These are phyloP conservation scores for Miscanthus lutarioriparius DNA, from an alignment of 176 grass and related monocot genomes.

Conservation along the genomic window DNA sequence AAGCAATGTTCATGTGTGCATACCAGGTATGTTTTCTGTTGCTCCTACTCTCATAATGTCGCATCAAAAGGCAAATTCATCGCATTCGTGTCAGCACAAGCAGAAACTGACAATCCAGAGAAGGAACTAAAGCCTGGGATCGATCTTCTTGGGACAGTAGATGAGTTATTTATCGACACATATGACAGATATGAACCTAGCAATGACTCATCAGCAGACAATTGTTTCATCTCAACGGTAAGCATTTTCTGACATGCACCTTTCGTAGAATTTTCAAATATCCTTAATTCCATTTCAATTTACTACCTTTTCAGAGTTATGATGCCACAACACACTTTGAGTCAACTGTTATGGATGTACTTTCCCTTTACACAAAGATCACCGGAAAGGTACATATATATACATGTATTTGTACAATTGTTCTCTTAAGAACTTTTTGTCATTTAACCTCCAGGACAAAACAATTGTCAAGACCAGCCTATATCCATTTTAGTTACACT, in stretches of 20 bases:
- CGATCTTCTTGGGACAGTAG: conserved; percentile 76
- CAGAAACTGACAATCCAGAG: conserved; percentile 75
- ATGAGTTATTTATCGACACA: conserved; percentile 79
- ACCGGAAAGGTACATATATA: conserved; percentile 77
- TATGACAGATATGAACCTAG: conserved; percentile 81
- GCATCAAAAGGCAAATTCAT: conserved; percentile 93
- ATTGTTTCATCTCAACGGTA: conserved; percentile 92
- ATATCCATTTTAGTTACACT: background rate
- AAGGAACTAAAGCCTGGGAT: conserved; percentile 76
- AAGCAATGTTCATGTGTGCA: conserved; percentile 1
- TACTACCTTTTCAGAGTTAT: conserved; percentile 64
- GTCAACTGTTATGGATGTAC: conserved; percentile 90
- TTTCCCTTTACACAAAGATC: conserved; percentile 74
- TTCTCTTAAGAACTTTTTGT: background rate
- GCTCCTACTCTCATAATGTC: conserved; percentile 91
- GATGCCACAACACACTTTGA: conserved; percentile 97
- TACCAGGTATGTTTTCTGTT: conserved; percentile 90
- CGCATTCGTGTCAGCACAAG: conserved; percentile 89
- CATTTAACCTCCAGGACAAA: background rate
- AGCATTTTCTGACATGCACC: conserved; percentile 26
- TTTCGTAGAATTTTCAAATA: background rate
- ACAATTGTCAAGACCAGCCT: background rate
- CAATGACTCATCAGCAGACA: conserved; percentile 68
- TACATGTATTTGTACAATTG: background rate
- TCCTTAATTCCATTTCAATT: background rate